Evolutionary conservation across 345 rosid species (phyloP).

Genomic region (Mercurialis annua): DNA sequence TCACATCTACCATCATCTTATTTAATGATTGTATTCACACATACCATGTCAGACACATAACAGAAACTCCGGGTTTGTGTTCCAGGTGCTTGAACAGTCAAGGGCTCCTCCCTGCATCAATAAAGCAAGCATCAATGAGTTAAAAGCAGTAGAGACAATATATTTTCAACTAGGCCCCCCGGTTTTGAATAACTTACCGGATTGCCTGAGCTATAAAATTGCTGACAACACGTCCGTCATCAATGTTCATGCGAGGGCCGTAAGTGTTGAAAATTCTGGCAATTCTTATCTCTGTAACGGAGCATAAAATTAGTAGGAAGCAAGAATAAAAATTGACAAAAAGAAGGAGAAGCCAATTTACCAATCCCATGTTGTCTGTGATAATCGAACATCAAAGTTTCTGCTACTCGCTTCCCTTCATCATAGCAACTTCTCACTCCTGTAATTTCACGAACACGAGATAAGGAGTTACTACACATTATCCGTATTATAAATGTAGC

Average conservation of each 20-base stretch:
- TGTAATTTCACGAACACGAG: conserved; percentile 18
- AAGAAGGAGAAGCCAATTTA: conserved; percentile 18
- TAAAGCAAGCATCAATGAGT: background rate
- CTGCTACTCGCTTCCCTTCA: conserved; percentile 94
- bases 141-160: background rate
- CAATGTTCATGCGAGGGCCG: conserved; percentile 95
- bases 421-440: conserved; percentile 96
- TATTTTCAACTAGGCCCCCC: background rate
- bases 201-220: conserved; percentile 95
- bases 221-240: conserved; percentile 97
- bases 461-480: background rate
- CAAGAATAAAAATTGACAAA: background rate
- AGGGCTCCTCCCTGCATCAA: conserved; percentile 61
- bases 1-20: background rate
- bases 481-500: background rate
- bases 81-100: conserved; percentile 93
- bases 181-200: conserved; percentile 40
- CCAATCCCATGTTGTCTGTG: conserved; percentile 95
- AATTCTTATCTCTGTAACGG: conserved; percentile 65
- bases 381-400: conserved; percentile 93
- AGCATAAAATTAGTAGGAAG: background rate
- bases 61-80: conserved; percentile 98
- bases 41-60: conserved; percentile 93
- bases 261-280: conserved; percentile 95
- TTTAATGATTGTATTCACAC: background rate